Evolutionary conservation across 352 stramenopile species (phyloP).

Genomic region (Plasmopara viticola): DNA sequence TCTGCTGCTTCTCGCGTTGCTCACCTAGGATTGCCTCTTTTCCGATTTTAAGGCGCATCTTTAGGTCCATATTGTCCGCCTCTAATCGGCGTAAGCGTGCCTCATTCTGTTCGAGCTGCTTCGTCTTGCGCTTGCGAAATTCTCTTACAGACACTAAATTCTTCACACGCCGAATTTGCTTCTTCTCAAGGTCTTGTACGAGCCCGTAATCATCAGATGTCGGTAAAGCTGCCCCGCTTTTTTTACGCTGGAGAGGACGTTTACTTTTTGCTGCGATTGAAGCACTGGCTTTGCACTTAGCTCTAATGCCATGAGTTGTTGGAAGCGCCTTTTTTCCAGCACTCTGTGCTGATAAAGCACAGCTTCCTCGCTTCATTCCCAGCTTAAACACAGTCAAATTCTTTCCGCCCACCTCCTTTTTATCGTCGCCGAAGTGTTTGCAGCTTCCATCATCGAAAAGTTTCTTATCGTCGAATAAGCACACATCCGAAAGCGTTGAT

Average conservation of each 20-base stretch:
- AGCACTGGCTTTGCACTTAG: conserved; percentile 7
- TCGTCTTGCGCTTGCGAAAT: conserved; percentile 72
- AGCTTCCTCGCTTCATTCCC: conserved; percentile 4
- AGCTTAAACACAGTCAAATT: not conserved
- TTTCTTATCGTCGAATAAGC: conserved; percentile 5
- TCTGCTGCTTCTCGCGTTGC: conserved; percentile 67
- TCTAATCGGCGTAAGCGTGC: conserved; percentile 51
- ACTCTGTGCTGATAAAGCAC: not conserved
- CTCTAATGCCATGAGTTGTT: conserved; percentile 6
- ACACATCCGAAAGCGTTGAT: conserved; percentile 9
- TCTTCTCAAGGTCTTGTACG: conserved; percentile 43
- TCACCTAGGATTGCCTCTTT: conserved; percentile 71
- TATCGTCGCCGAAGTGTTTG: conserved; percentile 15
- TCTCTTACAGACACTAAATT: conserved; percentile 70
- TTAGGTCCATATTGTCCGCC: conserved; percentile 71
- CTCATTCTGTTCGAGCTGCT: conserved; percentile 70
- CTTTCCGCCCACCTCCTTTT: not conserved
- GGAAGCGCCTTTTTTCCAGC: conserved; percentile 5
- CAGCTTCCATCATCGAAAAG: conserved; percentile 20
- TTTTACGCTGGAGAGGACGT: conserved; percentile 26
- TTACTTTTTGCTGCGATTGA: conserved; percentile 9
- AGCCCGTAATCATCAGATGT: conserved; percentile 6
- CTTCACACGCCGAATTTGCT: conserved; percentile 60
- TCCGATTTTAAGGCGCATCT: conserved; percentile 76
- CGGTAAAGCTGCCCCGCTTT: conserved; percentile 13